Base-by-base conservation (phyloP, 208 protist species). In the Naegleria lovaniensis region DNA sequence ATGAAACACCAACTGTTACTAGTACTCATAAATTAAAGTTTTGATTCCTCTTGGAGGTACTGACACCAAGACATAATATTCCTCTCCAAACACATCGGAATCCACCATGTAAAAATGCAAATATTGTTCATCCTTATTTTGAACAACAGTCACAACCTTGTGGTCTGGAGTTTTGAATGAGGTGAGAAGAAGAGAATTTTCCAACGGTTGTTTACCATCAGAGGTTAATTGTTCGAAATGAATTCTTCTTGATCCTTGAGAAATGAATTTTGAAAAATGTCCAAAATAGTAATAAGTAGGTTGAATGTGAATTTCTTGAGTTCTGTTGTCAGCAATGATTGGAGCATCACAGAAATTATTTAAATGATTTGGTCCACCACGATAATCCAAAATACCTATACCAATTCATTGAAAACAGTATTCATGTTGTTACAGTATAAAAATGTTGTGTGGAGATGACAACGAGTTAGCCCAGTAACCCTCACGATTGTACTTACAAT, bases 301-400 rank as follows among this genome's bases (percentile, higher is more conserved):
- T 52, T 93, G 83, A 43, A 43, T 38, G 39, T 92, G 39, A 40
- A 93, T 38, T 55, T 59, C 43, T 79, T 87, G 59, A 41, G 85
- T 51, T 29, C 41, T 48, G 16, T 51, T 43, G 75, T 94, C 93
- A 75, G 55, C 91, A 79, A 92, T 84, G 48, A 94, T 86, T 75
- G 91, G 91, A 33, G 92, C 91, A 58, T 91, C 91, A 90, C 93
- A 94, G 29, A 41, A 83, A 67, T 93, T 94, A 38, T 83, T 3
- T 2, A 94, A 51, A 88, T 94, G 93, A 67, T 94, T 94, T 22
- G 93, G 93, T 19, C 93, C 93, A 55, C 93, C 93, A 0, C 15
- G 36, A 7, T 19, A 75, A 89, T 92, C 89, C 9, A 94, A 87
- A 38, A 93, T 19, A 5, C 43, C 43, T 48, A 48, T 48, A n/a